Percentiles rank a stretch among this genome's conserved stretches.
phyloP scores from a whole-genome alignment of 768 basidiomycete species.

The Lentinus tigrinus region DNA sequence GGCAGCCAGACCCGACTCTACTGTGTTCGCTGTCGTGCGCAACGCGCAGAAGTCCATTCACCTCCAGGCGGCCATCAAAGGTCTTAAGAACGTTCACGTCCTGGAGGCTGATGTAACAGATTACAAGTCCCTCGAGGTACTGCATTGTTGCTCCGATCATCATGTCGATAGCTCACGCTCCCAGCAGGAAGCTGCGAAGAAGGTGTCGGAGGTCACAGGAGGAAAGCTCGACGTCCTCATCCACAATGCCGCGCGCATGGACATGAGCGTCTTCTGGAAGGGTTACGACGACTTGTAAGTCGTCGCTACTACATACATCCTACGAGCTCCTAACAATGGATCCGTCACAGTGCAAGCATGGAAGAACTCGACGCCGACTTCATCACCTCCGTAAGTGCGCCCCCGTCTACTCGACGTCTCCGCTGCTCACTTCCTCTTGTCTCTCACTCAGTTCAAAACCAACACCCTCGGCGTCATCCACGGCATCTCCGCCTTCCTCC shows the following conservation, averaged over 20 bases:
- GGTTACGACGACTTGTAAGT: constrained; percentile 27
- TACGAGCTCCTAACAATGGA: not conserved
- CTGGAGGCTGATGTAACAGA: constrained; percentile 38
- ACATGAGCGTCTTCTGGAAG: constrained; percentile 1
- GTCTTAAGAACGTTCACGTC: constrained; percentile 30
- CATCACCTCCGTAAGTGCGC: constrained; percentile 6
- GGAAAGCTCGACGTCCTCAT: constrained; percentile 34
- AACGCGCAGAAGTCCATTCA: constrained; percentile 8
- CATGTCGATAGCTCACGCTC: not conserved
- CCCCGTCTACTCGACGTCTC: not conserved
- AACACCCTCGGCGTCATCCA: constrained; percentile 37
- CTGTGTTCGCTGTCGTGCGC: constrained; percentile 26
- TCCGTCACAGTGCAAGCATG: not conserved
- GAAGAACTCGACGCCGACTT: constrained; percentile 16
- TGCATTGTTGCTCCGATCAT: not conserved
- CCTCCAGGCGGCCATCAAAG: not conserved
- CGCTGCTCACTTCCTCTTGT: not conserved
- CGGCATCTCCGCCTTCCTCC: constrained; percentile 37
- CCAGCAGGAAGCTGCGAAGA: constrained; percentile 19
- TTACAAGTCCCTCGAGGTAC: constrained; percentile 28
- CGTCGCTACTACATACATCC: not conserved
- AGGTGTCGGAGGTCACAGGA: constrained; percentile 24
- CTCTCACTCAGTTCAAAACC: constrained; percentile 5
- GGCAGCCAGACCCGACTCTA: constrained; percentile 14
- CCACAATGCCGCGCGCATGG: constrained; percentile 33